Percentiles rank a stretch among this genome's conserved stretches.
Evolutionary conservation across 2,329 filamentous ascomycete species (phyloP).

Genomic region (Hypoxylon sp.): DNA sequence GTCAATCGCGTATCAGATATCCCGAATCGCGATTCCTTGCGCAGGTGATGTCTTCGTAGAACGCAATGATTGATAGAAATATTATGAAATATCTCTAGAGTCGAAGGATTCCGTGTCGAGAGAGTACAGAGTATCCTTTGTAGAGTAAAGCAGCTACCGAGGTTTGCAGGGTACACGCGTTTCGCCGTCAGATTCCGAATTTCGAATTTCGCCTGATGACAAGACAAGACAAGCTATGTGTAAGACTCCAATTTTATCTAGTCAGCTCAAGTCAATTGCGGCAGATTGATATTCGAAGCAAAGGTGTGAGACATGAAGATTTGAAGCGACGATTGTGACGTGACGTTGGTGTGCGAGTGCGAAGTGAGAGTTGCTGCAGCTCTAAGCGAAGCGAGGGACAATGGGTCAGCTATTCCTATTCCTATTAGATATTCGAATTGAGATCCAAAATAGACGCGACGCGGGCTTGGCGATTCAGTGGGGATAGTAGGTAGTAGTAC

Average conservation of each 20-base stretch:
- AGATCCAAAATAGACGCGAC: no score
- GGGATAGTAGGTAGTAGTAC: no score
- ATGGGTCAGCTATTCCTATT: no score
- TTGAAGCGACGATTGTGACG: conserved; percentile 7
- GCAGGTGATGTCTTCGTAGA: no score
- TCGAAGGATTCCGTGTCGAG: conserved; percentile 14
- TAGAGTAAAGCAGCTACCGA: conserved; percentile 13
- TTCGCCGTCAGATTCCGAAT: conserved; percentile 14
- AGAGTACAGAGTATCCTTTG: conserved; percentile 14
- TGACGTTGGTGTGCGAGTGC: background rate
- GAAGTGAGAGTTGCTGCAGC: no score
- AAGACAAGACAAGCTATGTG: conserved; percentile 1
- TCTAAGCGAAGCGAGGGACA: no score
- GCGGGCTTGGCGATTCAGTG: no score
- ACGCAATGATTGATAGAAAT: no score
- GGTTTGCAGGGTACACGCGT: conserved; percentile 33
- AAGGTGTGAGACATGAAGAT: background rate
- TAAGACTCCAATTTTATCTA: conserved; percentile 3
- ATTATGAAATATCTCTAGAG: conserved; percentile 9
- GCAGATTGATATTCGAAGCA: conserved; percentile 8
- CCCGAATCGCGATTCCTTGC: conserved; percentile 10
- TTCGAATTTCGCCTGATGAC: conserved; percentile 13
- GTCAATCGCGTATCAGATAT: conserved; percentile 19
- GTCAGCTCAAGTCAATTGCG: conserved; percentile 15
- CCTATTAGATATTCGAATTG: no score